Evolutionary conservation across 495 filamentous ascomycete genomes (phyloP), one percentile per base, ranked within the genome.

Genomic region (Trichoderma erinaceum): DNA sequence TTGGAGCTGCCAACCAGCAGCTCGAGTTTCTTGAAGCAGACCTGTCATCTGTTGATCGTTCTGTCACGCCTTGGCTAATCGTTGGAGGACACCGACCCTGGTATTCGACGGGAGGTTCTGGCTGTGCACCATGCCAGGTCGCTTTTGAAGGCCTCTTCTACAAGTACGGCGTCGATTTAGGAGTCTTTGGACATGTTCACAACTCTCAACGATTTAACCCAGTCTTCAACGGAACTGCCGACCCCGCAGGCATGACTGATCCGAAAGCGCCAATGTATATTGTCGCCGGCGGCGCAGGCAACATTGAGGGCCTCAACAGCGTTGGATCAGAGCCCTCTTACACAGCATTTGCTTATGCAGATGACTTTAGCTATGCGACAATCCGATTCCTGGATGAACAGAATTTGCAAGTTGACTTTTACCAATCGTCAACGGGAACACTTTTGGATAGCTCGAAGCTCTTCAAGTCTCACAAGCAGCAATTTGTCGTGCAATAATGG

Each of bases 81-180:
- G 81, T 86, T 43, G 85, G 80, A 0, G 87, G 86, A 1, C 87
- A 89, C 71, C 73, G 87, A 1, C 87, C 87, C 0, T 88, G 85
- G 85, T 89, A 89, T 75, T 74, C 77, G 32, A 82, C 75, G 8
- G 75, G 74, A 44, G 67, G 69, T 48, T 29, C 56, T 0, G 52
- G 63, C 12, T 88, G 86, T 78, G 70, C 64, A 29, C 71, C 81
- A 0, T 89, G 86, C 79, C 82, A 85, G 67, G 73, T 71, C 6
- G 84, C 83, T 8, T 89, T 89, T 67, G 86, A 89, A 74, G 75
- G 79, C 11, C 69, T 89, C 12, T 74, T 88, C 38, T 84, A 84
- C 73, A 77, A 80, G 63, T 87, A 88, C 72, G 84, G 84, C 11
- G 86, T 89, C 23, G 87, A 89, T 69, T 73, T 89, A 10, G 85